phyloP scores from a whole-genome alignment of 352 stramenopile genomes.

The Globisporangium spinosum region DNA sequence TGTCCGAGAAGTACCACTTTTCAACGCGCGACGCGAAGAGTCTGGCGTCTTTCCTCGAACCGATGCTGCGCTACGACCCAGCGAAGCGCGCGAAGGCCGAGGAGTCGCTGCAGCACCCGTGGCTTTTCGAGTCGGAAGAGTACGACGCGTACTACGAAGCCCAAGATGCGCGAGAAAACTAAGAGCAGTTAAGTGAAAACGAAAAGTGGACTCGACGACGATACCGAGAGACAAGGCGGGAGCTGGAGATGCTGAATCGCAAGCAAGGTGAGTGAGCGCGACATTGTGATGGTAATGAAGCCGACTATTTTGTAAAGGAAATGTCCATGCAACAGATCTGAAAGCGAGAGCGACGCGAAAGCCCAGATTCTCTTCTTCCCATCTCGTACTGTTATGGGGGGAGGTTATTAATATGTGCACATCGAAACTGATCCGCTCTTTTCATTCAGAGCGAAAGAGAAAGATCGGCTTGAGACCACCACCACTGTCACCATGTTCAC shows the following conservation, averaged over 20 bases:
- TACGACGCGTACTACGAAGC: slow-evolving; percentile 17
- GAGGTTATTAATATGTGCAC: slow-evolving; percentile 4
- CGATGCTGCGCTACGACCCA: slow-evolving; percentile 90
- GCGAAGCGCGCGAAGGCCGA: slow-evolving; percentile 89
- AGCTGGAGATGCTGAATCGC: not conserved
- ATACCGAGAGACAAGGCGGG: not conserved
- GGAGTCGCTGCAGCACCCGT: slow-evolving; percentile 93
- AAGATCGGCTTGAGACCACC: not conserved
- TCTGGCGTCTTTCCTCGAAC: slow-evolving; percentile 93
- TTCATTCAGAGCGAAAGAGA: not conserved
- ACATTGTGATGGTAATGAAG: not conserved
- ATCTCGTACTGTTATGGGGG: not conserved
- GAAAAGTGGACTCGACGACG: not conserved
- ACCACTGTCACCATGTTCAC: not conserved
- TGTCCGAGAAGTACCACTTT: slow-evolving; percentile 98
- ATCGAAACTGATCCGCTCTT: slow-evolving; percentile 8
- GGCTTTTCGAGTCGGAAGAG: slow-evolving; percentile 55
- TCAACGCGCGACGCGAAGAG: slow-evolving; percentile 74
- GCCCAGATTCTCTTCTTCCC: not conserved
- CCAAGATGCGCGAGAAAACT: slow-evolving; percentile 16
- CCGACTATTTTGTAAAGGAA: not conserved
- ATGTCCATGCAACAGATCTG: not conserved
- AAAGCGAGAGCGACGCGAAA: not conserved
- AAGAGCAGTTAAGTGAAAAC: slow-evolving; percentile 1
- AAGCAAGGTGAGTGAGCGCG: not conserved